A percentile compares a stretch with the other conserved stretches of the same genome.
phyloP scores from a whole-genome alignment of 805 yeast species.

The Ogataea ramenticola region DNA sequence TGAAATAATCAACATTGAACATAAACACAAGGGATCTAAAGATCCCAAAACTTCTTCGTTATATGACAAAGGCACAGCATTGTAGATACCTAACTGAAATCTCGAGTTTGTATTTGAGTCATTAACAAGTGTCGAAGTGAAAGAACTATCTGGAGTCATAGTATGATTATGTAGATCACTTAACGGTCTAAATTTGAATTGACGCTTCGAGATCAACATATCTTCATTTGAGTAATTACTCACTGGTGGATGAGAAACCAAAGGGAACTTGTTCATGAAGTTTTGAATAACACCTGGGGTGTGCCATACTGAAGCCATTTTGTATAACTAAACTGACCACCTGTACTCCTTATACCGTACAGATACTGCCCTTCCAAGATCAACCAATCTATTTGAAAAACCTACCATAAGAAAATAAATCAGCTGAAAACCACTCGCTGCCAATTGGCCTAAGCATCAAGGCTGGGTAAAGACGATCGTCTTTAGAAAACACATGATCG shows the following conservation, averaged over 20 bases:
- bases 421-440: too few species aligned
- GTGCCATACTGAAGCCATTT: slow-evolving; percentile 6
- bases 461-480: too few species aligned
- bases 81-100: slow-evolving; percentile 51
- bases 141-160: slow-evolving; percentile 7
- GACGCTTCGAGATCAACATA: slow-evolving; percentile 14
- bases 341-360: too few species aligned
- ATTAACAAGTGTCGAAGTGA: slow-evolving; percentile 2
- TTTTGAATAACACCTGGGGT: slow-evolving; percentile 36
- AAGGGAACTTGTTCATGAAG: slow-evolving; percentile 47
- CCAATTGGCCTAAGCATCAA: too few species aligned
- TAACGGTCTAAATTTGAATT: slow-evolving; percentile 8
- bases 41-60: slow-evolving; percentile 30
- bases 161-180: neutral
- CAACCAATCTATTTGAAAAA: too few species aligned
- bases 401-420: too few species aligned
- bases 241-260: slow-evolving; percentile 30
- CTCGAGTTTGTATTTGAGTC: slow-evolving; percentile 4
- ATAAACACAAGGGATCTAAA: slow-evolving; percentile 52
- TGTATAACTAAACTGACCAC: too few species aligned
- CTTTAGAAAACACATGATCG: too few species aligned
- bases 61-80: slow-evolving; percentile 27
- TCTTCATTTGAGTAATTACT: slow-evolving; percentile 8
- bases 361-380: too few species aligned
- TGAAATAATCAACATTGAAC: slow-evolving; percentile 38